Evolutionary conservation across 768 basidiomycete species (phyloP), one percentile per base, ranked within the genome.

Genomic region (Suillus placidus): DNA sequence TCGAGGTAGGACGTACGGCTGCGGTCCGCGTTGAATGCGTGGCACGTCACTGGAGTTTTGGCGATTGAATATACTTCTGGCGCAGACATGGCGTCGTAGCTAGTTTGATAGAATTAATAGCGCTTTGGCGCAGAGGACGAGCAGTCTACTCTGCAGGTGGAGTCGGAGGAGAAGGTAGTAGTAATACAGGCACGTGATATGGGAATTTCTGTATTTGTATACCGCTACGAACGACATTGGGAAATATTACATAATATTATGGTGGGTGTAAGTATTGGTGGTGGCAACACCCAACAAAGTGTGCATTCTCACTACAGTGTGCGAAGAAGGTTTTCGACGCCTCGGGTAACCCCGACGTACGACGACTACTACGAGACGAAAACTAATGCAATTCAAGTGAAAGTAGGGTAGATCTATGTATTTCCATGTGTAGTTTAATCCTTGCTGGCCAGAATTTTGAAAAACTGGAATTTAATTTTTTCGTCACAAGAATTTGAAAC

Each of bases 1-100:
- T 68, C 64, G n/a, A 47, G 18, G 49, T 12, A 13, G 34, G 35
- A 85, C 93, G 78, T 71, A 98, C 97, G 91, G 67, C 81, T 84
- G 69, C 93, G 88, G 75, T 97, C 93, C 30, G 88, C 89, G 72
- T 88, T 96, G 86, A 99, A 99, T 2, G 94, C 85, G 77, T 97
- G 94, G 49, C 89, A 89, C 4, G 94, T 95, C 60, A 99, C 85
- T 37, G 96, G 94, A 0, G 85, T 85, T 72, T 93, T 88, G n/a
- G 91, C 84, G 56, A 98, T 83, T 62, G 85, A 85, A 76, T 86
- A 90, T 7, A 93, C 83, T 83, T 95, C 88, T 56, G 92, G 91
- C 37, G 86, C 77, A 78, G 93, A 86, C 88, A 88, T 88, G 57
- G 32, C 64, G 34, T 63, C 35, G 35, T 14, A 61, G 13, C 26